Evolutionary conservation across 768 basidiomycete genomes (phyloP).

Genomic region (Amanita rubescens): DNA sequence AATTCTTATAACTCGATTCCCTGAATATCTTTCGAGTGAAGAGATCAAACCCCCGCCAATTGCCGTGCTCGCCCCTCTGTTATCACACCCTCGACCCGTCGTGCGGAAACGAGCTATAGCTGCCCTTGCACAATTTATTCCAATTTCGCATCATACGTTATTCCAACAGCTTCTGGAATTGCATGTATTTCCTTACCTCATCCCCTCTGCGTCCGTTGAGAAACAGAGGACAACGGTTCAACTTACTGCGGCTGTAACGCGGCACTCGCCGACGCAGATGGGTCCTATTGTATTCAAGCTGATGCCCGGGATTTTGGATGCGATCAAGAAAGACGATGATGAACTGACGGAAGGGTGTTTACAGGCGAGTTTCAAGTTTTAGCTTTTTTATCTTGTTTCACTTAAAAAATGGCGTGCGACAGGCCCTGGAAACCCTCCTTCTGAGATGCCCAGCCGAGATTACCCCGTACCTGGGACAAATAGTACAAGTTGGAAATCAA

Average conservation of each 20-base stretch:
- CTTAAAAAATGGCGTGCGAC: background rate
- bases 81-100: slow-evolving; percentile 71
- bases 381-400: background rate
- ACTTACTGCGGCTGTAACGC: slow-evolving; percentile 72
- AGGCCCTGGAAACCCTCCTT: slow-evolving; percentile 83
- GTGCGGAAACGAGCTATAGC: slow-evolving; percentile 91
- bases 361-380: slow-evolving; percentile 38
- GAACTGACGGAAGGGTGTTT: slow-evolving; percentile 76
- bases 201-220: slow-evolving; percentile 44
- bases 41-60: slow-evolving; percentile 53
- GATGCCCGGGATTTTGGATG: slow-evolving; percentile 64
- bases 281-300: slow-evolving; percentile 53
- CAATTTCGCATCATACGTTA: slow-evolving; percentile 54
- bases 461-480: slow-evolving; percentile 58
- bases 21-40: slow-evolving; percentile 52
- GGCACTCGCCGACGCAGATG: slow-evolving; percentile 63
- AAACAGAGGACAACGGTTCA: slow-evolving; percentile 74
- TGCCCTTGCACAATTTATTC: slow-evolving; percentile 79
- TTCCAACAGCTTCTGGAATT: slow-evolving; percentile 54
- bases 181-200: slow-evolving; percentile 55
- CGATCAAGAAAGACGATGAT: slow-evolving; percentile 69
- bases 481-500: slow-evolving; percentile 64
- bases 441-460: slow-evolving; percentile 81
- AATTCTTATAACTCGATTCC: slow-evolving; percentile 83
- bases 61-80: slow-evolving; percentile 58